Evolutionary conservation across 805 yeast species (phyloP).

Genomic region (Teunomyces cretensis): DNA sequence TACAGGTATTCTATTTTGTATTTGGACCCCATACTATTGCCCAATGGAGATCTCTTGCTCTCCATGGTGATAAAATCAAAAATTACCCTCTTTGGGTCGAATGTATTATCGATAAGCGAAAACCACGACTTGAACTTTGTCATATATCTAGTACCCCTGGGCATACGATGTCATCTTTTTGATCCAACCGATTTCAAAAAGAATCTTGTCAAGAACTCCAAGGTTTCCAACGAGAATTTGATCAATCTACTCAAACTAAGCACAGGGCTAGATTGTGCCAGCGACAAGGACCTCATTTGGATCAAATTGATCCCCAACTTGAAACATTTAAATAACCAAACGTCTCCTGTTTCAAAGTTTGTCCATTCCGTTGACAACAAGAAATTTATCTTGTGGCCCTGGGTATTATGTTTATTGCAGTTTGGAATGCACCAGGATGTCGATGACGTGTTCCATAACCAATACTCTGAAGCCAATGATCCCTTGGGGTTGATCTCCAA

Average conservation of each 20-base stretch:
- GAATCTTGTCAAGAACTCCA: conserved; percentile 18
- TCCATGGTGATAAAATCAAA: conserved; percentile 26
- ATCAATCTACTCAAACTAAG: conserved; percentile 33
- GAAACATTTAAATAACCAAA: conserved; percentile 65
- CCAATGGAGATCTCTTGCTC: conserved; percentile 39
- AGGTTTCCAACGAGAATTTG: conserved; percentile 24
- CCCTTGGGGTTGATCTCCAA: conserved; percentile 37
- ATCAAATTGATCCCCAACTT: conserved; percentile 67
- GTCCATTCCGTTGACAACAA: conserved; percentile 51
- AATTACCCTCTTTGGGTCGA: conserved; percentile 27
- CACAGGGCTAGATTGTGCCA: conserved; percentile 31
- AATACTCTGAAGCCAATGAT: conserved; percentile 12
- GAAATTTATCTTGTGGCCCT: conserved; percentile 71
- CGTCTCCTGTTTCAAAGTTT: conserved; percentile 61
- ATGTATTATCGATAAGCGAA: conserved; percentile 11
- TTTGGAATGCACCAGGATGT: conserved; percentile 30
- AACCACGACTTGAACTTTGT: conserved; percentile 25
- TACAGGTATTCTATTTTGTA: conserved; percentile 21
- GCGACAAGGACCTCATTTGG: conserved; percentile 46
- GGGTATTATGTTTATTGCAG: conserved; percentile 63
- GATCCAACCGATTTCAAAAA: conserved; percentile 25
- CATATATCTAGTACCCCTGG: conserved; percentile 42
- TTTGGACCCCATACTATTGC: conserved; percentile 37
- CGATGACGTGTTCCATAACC: conserved; percentile 6
- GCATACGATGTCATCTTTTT: conserved; percentile 42